Conservation (phyloP, 495 filamentous ascomycete species). For the Daldinia decipiens region DNA sequence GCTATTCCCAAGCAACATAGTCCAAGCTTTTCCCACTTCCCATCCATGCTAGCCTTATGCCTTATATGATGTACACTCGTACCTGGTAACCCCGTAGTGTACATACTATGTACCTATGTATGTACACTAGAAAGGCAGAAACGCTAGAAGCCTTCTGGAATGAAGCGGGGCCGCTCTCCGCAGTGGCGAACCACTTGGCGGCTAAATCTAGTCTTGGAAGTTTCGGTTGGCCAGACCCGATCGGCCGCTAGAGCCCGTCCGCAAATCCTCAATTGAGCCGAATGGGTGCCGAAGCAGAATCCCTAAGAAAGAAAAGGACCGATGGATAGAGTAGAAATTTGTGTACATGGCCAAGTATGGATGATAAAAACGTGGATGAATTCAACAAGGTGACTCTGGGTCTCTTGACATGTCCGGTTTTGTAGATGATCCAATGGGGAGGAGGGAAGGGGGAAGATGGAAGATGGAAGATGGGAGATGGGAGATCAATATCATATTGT, state of each 20-base stretch:
- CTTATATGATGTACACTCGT: conserved; percentile 17
- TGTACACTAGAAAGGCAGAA: no score
- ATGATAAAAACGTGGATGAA: neutral
- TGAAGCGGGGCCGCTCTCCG: conserved; percentile 25
- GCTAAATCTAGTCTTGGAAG: conserved; percentile 35
- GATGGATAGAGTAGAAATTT: conserved; percentile 26
- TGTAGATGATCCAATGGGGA: neutral
- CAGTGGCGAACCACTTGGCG: conserved; percentile 39
- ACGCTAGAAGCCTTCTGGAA: conserved; percentile 44
- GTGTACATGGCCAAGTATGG: neutral
- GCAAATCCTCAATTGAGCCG: conserved; percentile 40
- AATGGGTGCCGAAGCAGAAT: conserved; percentile 29
- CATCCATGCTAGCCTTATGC: conserved; percentile 11
- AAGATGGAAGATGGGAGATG: no score
- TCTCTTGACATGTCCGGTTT: neutral
- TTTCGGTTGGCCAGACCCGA: conserved; percentile 33
- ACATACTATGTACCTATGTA: no score
- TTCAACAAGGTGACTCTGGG: neutral
- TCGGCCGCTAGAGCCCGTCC: conserved; percentile 22
- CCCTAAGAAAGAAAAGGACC: conserved; percentile 29
- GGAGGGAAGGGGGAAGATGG: no score
- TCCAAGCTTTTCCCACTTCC: neutral
- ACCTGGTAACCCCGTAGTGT: neutral
- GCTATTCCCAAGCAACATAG: neutral
- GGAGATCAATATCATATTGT: neutral